Evolutionary conservation across 306 rosid species (phyloP).

Genomic region (Gastrolobium villosum): DNA sequence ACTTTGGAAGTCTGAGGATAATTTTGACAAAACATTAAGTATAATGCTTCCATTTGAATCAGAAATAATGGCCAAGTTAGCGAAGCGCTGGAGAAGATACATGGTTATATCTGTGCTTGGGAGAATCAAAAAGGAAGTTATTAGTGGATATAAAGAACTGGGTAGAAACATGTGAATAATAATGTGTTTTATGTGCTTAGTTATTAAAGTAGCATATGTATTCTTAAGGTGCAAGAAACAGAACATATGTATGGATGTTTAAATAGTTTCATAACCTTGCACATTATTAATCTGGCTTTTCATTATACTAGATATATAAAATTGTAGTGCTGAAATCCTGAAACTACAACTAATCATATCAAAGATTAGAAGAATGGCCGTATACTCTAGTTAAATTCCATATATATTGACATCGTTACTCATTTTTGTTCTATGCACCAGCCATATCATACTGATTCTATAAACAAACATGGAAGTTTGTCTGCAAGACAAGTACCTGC

Average conservation of each 20-base stretch:
- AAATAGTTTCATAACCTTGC: conserved; percentile 13
- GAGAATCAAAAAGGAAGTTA: conserved; percentile 14
- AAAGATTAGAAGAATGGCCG: background rate
- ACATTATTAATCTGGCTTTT: background rate
- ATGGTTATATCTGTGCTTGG: conserved; percentile 54
- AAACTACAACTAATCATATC: background rate
- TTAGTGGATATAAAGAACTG: background rate
- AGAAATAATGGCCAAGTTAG: conserved; percentile 51
- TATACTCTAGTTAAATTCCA: background rate
- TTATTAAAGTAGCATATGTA: conserved; percentile 26
- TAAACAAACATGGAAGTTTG: conserved; percentile 3
- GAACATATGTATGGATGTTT: background rate
- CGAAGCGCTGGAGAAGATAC: conserved; percentile 49
- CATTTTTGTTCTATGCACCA: conserved; percentile 17
- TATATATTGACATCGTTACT: background rate
- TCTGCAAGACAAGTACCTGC: conserved; percentile 2
- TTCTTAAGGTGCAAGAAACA: background rate
- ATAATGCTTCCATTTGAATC: conserved; percentile 55
- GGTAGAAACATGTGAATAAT: conserved; percentile 21
- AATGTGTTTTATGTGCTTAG: background rate
- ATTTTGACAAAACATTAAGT: conserved; percentile 56
- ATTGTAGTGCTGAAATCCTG: background rate
- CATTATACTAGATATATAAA: background rate
- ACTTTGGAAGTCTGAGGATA: conserved; percentile 66
- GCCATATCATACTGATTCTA: background rate